phyloP scores from a whole-genome alignment of 768 basidiomycete species.

The Hygrocybe punicea region DNA sequence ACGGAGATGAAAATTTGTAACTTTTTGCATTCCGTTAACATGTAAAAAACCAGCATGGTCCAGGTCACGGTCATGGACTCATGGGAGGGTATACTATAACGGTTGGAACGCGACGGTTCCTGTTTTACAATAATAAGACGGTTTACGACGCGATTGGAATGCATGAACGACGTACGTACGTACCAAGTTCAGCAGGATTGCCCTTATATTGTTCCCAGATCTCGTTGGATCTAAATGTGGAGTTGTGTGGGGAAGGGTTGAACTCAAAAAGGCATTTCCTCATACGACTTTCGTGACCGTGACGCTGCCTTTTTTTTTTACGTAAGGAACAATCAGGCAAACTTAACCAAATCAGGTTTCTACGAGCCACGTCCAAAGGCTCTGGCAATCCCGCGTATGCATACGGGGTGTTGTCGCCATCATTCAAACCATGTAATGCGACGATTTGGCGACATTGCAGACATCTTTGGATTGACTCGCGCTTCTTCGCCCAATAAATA shows the following conservation, averaged over 20 bases:
- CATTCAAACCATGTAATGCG: constrained; percentile 41
- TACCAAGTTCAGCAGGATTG: too few relatives aligned
- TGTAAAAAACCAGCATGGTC: too few relatives aligned
- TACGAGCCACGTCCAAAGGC: background rate
- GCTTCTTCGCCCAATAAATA: background rate
- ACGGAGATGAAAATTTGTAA: background rate
- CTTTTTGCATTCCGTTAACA: background rate
- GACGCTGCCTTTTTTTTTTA: background rate
- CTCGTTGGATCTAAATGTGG: background rate
- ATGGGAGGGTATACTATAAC: too few relatives aligned
- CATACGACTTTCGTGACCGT: background rate
- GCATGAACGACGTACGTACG: too few relatives aligned
- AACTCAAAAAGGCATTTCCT: background rate
- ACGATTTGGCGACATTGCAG: constrained; percentile 11
- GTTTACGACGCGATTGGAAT: too few relatives aligned
- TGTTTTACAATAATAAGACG: too few relatives aligned
- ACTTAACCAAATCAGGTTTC: too few relatives aligned
- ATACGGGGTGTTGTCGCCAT: constrained; percentile 35
- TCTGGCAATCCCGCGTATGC: constrained; percentile 37
- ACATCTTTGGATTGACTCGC: constrained; percentile 12
- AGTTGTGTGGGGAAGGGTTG: background rate
- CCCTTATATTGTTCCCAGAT: background rate
- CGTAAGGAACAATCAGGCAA: too few relatives aligned
- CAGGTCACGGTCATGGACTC: too few relatives aligned
- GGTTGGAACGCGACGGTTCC: too few relatives aligned